Evolutionary conservation across 805 yeast genomes (phyloP).

Genomic region (Candida ponderosae): DNA sequence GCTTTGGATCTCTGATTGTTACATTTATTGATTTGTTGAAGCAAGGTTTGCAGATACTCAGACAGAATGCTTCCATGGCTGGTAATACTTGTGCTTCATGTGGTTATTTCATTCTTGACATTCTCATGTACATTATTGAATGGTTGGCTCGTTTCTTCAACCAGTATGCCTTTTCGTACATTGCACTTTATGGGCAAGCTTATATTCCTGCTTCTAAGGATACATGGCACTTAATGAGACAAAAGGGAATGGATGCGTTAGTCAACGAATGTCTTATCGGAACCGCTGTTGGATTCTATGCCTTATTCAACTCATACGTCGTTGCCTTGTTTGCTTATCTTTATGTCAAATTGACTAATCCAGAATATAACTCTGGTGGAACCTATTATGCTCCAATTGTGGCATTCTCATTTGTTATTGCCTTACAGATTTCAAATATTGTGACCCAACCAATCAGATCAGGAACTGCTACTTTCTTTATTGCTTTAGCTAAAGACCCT

Average conservation of each 20-base stretch:
- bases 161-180: constrained; percentile 81
- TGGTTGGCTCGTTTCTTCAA: constrained; percentile 84
- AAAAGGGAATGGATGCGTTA: constrained; percentile 77
- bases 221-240: constrained; percentile 70
- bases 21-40: constrained; percentile 62
- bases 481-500: constrained; percentile 79
- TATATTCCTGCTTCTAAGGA: constrained; percentile 73
- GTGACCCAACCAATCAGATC: constrained; percentile 70
- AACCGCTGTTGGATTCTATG: constrained; percentile 70
- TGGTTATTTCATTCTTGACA: constrained; percentile 45
- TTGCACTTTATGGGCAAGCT: constrained; percentile 80
- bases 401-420: constrained; percentile 65
- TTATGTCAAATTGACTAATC: constrained; percentile 60
- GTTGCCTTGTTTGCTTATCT: constrained; percentile 55
- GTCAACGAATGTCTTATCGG: constrained; percentile 78
- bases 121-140: constrained; percentile 56
- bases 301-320: constrained; percentile 65
- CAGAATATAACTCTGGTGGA: constrained; percentile 54
- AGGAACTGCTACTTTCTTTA: constrained; percentile 78
- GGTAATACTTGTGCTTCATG: constrained; percentile 48
- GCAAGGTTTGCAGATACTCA: constrained; percentile 42
- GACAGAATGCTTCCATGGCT: constrained; percentile 42
- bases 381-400: constrained; percentile 62
- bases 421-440: constrained; percentile 68
- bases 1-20: constrained; percentile 75